These are phyloP conservation scores for Erodium maritimum DNA, from an alignment of 345 rosid species.

Conservation along the genomic window DNA sequence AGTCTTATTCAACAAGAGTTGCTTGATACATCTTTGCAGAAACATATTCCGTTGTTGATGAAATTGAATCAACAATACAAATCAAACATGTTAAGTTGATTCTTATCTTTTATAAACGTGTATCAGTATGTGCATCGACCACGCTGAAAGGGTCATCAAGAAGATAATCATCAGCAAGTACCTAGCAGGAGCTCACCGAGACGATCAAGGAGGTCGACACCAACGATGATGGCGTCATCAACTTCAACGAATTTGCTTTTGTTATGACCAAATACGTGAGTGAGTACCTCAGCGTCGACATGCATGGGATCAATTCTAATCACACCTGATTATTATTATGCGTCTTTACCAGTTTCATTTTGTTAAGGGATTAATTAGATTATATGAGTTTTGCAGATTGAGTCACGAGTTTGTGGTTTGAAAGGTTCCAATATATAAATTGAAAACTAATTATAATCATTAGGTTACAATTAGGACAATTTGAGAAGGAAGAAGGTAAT, in stretches of 20 bases:
- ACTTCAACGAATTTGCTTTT: slow-evolving; percentile 60
- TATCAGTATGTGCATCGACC: slow-evolving; percentile 68
- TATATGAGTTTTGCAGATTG: too few species aligned
- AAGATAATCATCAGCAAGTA: slow-evolving; percentile 60
- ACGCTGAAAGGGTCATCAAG: slow-evolving; percentile 76
- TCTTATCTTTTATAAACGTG: slow-evolving; percentile 54
- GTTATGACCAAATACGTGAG: slow-evolving; percentile 60
- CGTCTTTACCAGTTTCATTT: too few species aligned
- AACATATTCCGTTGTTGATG: background rate
- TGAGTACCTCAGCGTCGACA: slow-evolving; percentile 31
- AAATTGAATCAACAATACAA: background rate
- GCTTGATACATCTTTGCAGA: slow-evolving; percentile 46
- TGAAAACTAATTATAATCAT: too few species aligned
- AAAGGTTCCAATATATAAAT: too few species aligned
- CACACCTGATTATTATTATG: too few species aligned
- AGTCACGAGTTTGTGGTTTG: too few species aligned
- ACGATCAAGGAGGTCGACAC: slow-evolving; percentile 73
- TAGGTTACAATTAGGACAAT: too few species aligned
- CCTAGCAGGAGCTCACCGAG: slow-evolving; percentile 51
- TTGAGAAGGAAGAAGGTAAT: too few species aligned
- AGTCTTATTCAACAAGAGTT: slow-evolving; percentile 39
- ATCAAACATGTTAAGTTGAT: background rate
- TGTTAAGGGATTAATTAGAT: too few species aligned
- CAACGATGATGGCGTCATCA: slow-evolving; percentile 71
- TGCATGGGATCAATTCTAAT: too few species aligned